These are phyloP conservation scores for Periconia sp. DNA, from an alignment of 2,329 filamentous ascomycete species.

Conservation along the genomic window DNA sequence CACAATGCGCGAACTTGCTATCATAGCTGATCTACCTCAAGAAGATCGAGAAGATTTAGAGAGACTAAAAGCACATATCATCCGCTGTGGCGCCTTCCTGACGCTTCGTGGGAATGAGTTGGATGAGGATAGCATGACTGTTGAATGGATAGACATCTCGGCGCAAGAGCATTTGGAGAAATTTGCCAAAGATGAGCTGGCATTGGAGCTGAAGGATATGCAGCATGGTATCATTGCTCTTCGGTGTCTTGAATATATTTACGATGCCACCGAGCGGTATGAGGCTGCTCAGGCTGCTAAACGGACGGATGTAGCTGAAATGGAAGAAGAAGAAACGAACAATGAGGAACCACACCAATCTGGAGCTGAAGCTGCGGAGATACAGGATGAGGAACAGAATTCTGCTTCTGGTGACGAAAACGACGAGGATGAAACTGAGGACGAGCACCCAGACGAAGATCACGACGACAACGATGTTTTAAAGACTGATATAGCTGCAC, in stretches of 20 bases:
- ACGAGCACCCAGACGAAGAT: conserved; percentile 1
- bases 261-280: conserved; percentile 10
- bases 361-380: not conserved
- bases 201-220: conserved; percentile 18
- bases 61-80: conserved; percentile 21
- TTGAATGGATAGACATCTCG: conserved; percentile 29
- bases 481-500: not conserved
- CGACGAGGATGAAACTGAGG: conserved; percentile 1
- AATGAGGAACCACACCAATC: conserved; percentile 2
- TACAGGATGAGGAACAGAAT: not conserved
- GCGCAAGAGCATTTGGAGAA: conserved; percentile 25
- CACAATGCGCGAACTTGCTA: conserved; percentile 27
- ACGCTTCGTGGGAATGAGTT: conserved; percentile 21
- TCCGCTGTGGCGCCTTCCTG: conserved; percentile 28
- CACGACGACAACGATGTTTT: not conserved
- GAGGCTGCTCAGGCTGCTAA: not conserved
- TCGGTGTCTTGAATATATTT: conserved; percentile 24
- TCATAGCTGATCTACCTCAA: conserved; percentile 26
- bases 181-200: conserved; percentile 24
- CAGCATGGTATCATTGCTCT: conserved; percentile 33
- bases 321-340: not conserved
- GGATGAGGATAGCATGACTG: conserved; percentile 23
- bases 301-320: not conserved
- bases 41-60: conserved; percentile 21
- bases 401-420: not conserved